Evolutionary conservation across 352 stramenopile genomes (phyloP).

Genomic region (Phytopythium ostracodes): DNA sequence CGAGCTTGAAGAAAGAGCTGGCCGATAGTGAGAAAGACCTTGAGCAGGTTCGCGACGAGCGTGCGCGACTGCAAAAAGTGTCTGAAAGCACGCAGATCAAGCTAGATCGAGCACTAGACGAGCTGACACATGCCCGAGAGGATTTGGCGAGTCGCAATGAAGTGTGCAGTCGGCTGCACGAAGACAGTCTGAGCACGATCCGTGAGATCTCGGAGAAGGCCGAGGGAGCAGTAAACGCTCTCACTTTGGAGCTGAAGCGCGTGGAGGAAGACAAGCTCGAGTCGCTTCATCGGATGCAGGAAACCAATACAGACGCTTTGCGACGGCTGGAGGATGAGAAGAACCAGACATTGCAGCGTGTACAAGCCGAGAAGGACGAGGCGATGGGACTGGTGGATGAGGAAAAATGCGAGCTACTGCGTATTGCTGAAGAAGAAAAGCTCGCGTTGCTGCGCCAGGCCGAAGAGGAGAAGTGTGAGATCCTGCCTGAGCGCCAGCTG

Average conservation of each 20-base stretch:
- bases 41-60: neutral
- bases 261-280: neutral
- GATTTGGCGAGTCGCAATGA: neutral
- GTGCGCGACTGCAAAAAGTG: neutral
- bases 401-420: neutral
- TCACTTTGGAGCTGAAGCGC: neutral
- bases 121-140: neutral
- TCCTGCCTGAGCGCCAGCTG: neutral
- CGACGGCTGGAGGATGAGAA: neutral
- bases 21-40: conserved; percentile 1
- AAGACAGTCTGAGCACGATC: neutral
- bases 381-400: neutral
- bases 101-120: neutral
- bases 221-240: neutral
- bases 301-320: neutral
- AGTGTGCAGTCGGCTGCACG: neutral
- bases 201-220: neutral
- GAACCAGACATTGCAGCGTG: neutral
- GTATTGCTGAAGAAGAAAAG: neutral
- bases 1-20: neutral
- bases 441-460: neutral
- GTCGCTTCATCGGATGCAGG: neutral
- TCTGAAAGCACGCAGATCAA: neutral
- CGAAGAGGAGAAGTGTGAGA: conserved; percentile 4
- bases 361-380: conserved; percentile 1